Evolutionary conservation across 148 eudicot species (phyloP).

Genomic region (Persicaria maculosa): DNA sequence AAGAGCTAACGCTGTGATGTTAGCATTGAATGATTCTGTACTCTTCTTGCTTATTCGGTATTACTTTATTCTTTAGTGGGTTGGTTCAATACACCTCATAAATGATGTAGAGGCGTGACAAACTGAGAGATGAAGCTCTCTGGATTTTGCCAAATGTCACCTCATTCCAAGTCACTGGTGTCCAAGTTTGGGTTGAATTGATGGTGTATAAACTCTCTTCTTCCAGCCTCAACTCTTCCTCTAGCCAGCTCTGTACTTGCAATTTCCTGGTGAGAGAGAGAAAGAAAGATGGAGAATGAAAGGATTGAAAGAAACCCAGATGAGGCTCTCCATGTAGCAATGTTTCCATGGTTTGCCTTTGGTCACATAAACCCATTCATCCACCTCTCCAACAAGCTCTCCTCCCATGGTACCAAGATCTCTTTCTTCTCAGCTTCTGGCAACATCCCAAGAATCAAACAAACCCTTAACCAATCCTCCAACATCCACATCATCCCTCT

Average conservation of each 20-base stretch:
- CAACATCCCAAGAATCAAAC: conserved; percentile 24
- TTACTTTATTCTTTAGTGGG: no score
- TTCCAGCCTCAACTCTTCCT: neutral
- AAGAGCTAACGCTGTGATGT: no score
- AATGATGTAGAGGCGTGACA: no score
- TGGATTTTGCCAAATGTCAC: no score
- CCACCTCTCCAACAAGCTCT: conserved; percentile 41
- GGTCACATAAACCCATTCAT: conserved; percentile 62
- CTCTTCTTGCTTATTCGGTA: no score
- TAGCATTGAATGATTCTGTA: no score
- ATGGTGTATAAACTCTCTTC: neutral
- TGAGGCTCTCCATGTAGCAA: conserved; percentile 23
- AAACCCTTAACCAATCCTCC: conserved; percentile 18
- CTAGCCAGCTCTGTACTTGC: neutral
- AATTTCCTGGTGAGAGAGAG: neutral
- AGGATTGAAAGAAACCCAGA: neutral
- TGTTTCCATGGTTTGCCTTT: conserved; percentile 60
- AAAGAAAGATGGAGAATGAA: neutral
- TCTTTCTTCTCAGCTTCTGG: conserved; percentile 39
- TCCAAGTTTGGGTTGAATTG: no score
- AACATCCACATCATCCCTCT: conserved; percentile 31
- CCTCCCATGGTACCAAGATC: conserved; percentile 29
- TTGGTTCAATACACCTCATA: no score
- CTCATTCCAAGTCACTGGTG: no score
- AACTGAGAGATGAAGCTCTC: no score